Evolutionary conservation across 1,139 yeast species (phyloP).

Genomic region (Blastobotrys arbuscula): DNA sequence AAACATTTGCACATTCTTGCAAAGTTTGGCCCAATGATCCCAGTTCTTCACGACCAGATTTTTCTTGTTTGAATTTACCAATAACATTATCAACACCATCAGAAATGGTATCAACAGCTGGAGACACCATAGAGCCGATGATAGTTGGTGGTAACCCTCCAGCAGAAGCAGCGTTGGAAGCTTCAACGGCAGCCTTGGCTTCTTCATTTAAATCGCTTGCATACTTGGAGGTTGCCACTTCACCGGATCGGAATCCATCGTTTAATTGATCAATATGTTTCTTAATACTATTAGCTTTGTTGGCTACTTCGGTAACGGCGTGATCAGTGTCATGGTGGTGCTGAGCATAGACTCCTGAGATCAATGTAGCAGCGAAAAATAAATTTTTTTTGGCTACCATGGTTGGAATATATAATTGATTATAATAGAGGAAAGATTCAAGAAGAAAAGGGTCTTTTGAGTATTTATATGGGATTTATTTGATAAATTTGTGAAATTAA

Average conservation of each 20-base stretch:
- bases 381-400: background rate
- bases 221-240: background rate
- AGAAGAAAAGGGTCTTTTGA: no score
- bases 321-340: conserved; percentile 11
- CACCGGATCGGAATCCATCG: background rate
- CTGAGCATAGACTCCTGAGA: background rate
- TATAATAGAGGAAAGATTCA: no score
- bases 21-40: background rate
- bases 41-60: background rate
- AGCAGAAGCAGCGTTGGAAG: conserved; percentile 2
- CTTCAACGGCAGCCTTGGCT: background rate
- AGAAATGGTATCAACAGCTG: conserved; percentile 29
- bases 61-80: background rate
- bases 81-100: conserved; percentile 30
- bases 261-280: background rate
- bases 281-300: conserved; percentile 21
- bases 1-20: conserved; percentile 16
- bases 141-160: conserved; percentile 23
- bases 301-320: conserved; percentile 21
- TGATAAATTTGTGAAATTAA: no score
- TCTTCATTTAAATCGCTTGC: background rate
- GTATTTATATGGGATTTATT: no score
- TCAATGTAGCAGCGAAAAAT: background rate
- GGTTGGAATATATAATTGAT: background rate
- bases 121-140: conserved; percentile 24